These are phyloP conservation scores for Anethum foeniculum DNA, from an alignment of 140 eudicot species.

Conservation along the genomic window DNA sequence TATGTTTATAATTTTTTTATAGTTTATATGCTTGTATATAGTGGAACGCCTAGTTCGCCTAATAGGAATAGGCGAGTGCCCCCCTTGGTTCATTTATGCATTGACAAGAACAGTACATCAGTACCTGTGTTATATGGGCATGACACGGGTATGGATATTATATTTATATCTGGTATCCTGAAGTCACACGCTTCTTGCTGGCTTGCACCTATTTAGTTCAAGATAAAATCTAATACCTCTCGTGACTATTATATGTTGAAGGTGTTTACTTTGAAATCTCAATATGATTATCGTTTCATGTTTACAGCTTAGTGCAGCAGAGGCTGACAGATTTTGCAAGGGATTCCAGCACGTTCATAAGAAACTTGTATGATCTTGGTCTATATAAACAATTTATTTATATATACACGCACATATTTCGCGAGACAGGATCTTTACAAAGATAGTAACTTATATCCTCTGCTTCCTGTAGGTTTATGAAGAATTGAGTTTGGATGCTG, in stretches of 20 bases:
- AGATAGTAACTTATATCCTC: background rate
- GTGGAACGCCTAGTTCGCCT: background rate
- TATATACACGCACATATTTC: background rate
- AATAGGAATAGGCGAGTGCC: too few relatives aligned
- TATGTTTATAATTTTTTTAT: too few relatives aligned
- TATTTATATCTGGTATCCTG: background rate
- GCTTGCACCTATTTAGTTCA: background rate
- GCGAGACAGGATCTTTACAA: background rate
- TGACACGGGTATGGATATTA: too few relatives aligned
- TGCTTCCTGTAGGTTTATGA: conserved; percentile 53
- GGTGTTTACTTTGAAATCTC: background rate
- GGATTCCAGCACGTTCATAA: conserved; percentile 54
- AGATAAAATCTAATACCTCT: background rate
- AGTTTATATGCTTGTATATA: too few relatives aligned
- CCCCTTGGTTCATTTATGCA: background rate
- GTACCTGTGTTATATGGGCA: too few relatives aligned
- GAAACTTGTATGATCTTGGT: conserved; percentile 46
- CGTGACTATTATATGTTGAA: background rate
- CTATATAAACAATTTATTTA: background rate
- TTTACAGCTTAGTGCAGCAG: conserved; percentile 52
- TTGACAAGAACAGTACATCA: too few relatives aligned
- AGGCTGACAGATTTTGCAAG: conserved; percentile 70
- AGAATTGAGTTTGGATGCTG: conserved; percentile 60
- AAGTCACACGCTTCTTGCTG: background rate
- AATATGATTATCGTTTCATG: background rate